phyloP scores from a whole-genome alignment of 225 moss, liverwort and hornwort genomes.

The Neckera pumila region DNA sequence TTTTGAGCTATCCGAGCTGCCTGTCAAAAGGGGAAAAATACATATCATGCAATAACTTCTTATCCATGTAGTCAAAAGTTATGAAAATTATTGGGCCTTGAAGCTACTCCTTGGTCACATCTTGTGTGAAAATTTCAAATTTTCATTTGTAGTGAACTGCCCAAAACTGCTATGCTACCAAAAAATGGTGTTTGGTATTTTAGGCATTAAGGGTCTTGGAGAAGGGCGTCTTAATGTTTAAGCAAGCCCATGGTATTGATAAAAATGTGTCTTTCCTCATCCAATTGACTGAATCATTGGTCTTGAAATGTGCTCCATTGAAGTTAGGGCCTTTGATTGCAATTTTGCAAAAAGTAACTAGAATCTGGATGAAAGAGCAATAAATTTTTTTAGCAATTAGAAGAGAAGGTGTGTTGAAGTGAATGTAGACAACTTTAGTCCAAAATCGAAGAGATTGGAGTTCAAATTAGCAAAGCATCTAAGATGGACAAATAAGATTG shows the following conservation, averaged over 20 bases:
- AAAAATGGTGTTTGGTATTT: too few relatives aligned
- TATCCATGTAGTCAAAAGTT: too few relatives aligned
- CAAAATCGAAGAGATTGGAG: background rate
- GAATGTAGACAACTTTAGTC: too few relatives aligned
- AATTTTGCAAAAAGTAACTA: background rate
- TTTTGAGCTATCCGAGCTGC: too few relatives aligned
- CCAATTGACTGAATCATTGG: background rate
- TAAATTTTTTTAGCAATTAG: background rate
- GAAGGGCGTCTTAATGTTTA: background rate
- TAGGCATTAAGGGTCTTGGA: background rate
- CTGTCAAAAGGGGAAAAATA: too few relatives aligned
- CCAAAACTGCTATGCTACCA: too few relatives aligned
- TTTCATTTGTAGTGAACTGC: too few relatives aligned
- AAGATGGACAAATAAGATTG: background rate
- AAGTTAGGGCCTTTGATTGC: background rate
- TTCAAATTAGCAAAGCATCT: accelerated
- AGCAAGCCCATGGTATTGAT: accelerated
- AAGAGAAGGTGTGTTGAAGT: background rate
- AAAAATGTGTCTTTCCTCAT: background rate
- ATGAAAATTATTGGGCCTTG: too few relatives aligned
- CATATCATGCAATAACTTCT: too few relatives aligned
- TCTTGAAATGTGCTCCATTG: background rate
- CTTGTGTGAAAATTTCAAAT: too few relatives aligned
- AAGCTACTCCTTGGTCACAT: too few relatives aligned
- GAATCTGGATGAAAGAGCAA: background rate